phyloP scores from a whole-genome alignment of 208 protist species.

The Trichomonas vaginalis region DNA sequence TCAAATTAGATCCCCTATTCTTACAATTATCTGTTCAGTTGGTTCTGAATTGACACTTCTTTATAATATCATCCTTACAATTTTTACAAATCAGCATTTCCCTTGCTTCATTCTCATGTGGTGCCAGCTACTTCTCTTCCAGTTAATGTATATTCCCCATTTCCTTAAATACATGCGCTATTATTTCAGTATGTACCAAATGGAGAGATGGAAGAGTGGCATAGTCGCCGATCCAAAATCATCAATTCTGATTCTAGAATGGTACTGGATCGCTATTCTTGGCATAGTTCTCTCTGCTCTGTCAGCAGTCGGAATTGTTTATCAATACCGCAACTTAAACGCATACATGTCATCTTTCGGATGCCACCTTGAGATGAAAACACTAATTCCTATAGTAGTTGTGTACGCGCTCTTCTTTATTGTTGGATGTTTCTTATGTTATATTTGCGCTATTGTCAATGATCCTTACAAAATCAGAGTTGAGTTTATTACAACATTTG shows the following conservation, averaged over 20 bases:
- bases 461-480: neutral
- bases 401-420: neutral
- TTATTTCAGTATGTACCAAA: neutral
- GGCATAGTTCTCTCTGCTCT: neutral
- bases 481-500: neutral
- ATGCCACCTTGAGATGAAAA: neutral
- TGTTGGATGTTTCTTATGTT: neutral
- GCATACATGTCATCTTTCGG: neutral
- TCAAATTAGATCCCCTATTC: neutral
- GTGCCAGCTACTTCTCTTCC: neutral
- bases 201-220: neutral
- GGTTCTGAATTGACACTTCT: neutral
- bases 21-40: neutral
- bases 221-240: neutral
- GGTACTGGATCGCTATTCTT: neutral
- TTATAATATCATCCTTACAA: neutral
- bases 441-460: neutral
- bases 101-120: neutral
- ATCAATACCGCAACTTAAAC: neutral
- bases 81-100: neutral
- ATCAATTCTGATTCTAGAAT: neutral
- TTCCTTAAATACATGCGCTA: neutral
- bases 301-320: neutral
- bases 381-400: neutral
- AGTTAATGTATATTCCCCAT: neutral